phyloP scores from a whole-genome alignment of 1,284 basidiomycete genomes.

The Tylopilus sp. region DNA sequence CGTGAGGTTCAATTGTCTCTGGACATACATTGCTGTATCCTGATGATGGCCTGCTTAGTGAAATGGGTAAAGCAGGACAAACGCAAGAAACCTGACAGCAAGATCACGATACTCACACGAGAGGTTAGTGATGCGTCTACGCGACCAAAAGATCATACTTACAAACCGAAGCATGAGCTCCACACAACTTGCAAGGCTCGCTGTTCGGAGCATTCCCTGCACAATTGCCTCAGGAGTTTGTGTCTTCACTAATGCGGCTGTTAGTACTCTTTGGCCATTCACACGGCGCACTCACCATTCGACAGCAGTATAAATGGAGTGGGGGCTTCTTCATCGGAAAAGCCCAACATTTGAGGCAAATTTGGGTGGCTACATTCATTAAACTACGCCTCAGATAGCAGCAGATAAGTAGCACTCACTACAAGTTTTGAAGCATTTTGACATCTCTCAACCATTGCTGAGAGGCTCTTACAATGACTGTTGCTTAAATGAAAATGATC shows the following conservation, averaged over 20 bases:
- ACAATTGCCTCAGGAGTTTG: constrained; percentile 34
- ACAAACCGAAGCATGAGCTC: constrained; percentile 39
- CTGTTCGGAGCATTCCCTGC: constrained; percentile 26
- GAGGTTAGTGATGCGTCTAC: constrained; percentile 1
- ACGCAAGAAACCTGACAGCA: constrained; percentile 26
- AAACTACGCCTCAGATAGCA: background rate
- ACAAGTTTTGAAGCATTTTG: constrained; percentile 46
- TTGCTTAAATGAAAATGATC: background rate
- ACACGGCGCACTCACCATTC: constrained; percentile 34
- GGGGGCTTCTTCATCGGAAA: constrained; percentile 43
- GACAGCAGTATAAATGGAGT: constrained; percentile 50
- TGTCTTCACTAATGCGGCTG: constrained; percentile 36
- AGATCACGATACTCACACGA: constrained; percentile 42
- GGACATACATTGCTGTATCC: constrained; percentile 47
- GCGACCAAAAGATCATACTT: constrained; percentile 6
- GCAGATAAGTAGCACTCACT: constrained; percentile 32
- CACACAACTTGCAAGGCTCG: constrained; percentile 36
- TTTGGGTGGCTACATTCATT: constrained; percentile 43
- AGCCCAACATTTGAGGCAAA: constrained; percentile 50
- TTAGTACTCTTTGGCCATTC: constrained; percentile 1
- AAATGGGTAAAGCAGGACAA: background rate
- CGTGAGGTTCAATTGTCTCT: constrained; percentile 42
- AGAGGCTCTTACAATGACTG: background rate
- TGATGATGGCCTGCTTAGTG: constrained; percentile 15
- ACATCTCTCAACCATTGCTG: constrained; percentile 50